A percentile compares a stretch with the other conserved stretches of the same genome.
phyloP scores from a whole-genome alignment of 2,329 filamentous ascomycete species.

The Venturia effusa region DNA sequence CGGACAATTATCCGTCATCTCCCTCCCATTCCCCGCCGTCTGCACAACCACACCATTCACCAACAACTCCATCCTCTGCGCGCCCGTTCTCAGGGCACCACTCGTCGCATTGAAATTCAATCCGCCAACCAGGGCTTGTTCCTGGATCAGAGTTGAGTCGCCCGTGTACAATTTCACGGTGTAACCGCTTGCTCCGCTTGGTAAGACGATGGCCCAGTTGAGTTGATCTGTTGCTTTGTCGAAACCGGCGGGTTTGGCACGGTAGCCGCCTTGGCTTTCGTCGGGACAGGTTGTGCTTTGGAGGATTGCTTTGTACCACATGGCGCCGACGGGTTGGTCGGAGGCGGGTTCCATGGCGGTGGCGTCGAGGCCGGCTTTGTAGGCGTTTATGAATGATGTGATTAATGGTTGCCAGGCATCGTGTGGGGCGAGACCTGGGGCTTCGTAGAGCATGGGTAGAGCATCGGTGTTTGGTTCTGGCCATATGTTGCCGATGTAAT shows the following conservation, averaged over 20 bases:
- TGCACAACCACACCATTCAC: background rate
- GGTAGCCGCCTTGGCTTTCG: background rate
- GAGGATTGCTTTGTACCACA: background rate
- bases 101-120: background rate
- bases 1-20: conserved; percentile 5
- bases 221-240: background rate
- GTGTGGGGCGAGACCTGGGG: conserved; percentile 20
- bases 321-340: background rate
- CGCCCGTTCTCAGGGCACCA: background rate
- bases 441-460: conserved; percentile 18
- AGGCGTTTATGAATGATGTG: conserved; percentile 26
- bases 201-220: background rate
- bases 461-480: conserved; percentile 20
- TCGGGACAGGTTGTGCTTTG: background rate
- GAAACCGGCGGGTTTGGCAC: background rate
- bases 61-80: background rate
- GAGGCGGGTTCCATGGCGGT: background rate
- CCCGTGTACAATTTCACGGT: background rate
- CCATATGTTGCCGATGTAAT: conserved; percentile 28
- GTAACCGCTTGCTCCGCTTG: background rate
- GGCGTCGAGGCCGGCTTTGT: conserved; percentile 17
- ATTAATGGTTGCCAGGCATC: conserved; percentile 26
- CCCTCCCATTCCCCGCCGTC: background rate
- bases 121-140: background rate
- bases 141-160: background rate